Base-by-base conservation (phyloP, 1,284 basidiomycete genomes). In the Mycena citricolor region DNA sequence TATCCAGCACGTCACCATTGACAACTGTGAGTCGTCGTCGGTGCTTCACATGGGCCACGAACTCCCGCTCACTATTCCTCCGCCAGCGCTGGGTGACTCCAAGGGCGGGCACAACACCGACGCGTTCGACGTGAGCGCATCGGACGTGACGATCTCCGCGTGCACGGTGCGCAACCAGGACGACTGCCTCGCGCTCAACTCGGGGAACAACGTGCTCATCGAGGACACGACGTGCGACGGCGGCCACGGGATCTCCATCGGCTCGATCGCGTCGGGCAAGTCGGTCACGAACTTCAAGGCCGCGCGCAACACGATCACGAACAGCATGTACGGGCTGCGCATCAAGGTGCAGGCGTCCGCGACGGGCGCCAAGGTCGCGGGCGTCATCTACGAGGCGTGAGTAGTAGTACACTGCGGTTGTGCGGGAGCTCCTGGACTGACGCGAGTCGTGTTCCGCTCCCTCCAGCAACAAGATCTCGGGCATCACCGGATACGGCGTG, bases 171-270 rank as follows among this genome's bases (percentile, higher is more conserved):
- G n/a, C n/a, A n/a, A n/a, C n/a, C n/a, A n/a, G n/a, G n/a, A n/a
- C n/a, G n/a, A n/a, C n/a, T n/a, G n/a, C n/a, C 59, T 83, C 25
- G 77, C 81, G 8, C 76, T 83, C 57, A 81, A 79, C 58, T 61
- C 60, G 32, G 81, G 80, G 7, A 62, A 64, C 24, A 78, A 76
- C 58, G 77, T 84, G 47, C 54, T 71, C 35, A 77, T 83, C 59
- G 63, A 68, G 40, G 59, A 73, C 21, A 80, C 78, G 56, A 69
- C 66, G 16, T 84, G 82, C 59, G 62, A 64, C 2, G 67, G 69
- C 11, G 79, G 81, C 4, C 81, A 84, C 46, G 81, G 82, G 24
- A 73, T 81, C 45, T 80, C 77, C 4, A 68, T 84, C 20, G 80
- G 81, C 17, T 82, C 79, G 1, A 74, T 81, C 46, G 41, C 55